These are phyloP conservation scores for Wickerhamomyces hampshirensis DNA, from an alignment of 805 yeast species.

Conservation along the genomic window DNA sequence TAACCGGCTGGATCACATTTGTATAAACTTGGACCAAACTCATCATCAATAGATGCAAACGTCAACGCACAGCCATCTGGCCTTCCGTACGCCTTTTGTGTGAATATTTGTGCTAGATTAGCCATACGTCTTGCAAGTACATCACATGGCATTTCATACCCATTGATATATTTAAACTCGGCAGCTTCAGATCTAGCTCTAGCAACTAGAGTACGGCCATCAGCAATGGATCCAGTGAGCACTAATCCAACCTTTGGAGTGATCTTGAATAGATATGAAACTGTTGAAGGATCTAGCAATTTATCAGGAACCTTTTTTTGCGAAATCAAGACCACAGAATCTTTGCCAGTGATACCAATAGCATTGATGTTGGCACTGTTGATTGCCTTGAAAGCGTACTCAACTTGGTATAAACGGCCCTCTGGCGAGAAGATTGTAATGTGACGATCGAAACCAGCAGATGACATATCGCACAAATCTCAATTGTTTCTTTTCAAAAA, in stretches of 20 bases:
- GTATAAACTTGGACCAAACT: constrained; percentile 80
- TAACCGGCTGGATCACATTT: constrained; percentile 98
- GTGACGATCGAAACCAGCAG: constrained; percentile 98
- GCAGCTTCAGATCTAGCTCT: constrained; percentile 96
- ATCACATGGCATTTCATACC: constrained; percentile 95
- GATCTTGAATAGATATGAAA: constrained; percentile 79
- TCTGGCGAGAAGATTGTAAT: constrained; percentile 98
- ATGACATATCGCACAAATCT: neutral
- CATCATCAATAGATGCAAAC: constrained; percentile 84
- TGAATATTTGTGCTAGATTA: constrained; percentile 88
- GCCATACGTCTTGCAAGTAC: constrained; percentile 93
- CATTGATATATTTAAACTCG: constrained; percentile 89
- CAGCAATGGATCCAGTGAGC: constrained; percentile 94
- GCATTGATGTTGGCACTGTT: constrained; percentile 89
- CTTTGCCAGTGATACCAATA: constrained; percentile 81
- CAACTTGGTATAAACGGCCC: constrained; percentile 96
- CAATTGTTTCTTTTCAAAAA: neutral
- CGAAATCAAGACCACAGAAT: constrained; percentile 80
- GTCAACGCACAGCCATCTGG: constrained; percentile 94
- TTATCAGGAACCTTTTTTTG: constrained; percentile 97
- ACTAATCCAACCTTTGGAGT: constrained; percentile 82
- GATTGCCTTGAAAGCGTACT: constrained; percentile 96
- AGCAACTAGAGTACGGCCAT: constrained; percentile 83
- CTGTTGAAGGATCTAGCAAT: constrained; percentile 81
- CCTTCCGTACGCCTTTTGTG: constrained; percentile 98